These are phyloP conservation scores for Apiotrichum mycotoxinovorans DNA, from an alignment of 1,284 basidiomycete species.

Conservation along the genomic window DNA sequence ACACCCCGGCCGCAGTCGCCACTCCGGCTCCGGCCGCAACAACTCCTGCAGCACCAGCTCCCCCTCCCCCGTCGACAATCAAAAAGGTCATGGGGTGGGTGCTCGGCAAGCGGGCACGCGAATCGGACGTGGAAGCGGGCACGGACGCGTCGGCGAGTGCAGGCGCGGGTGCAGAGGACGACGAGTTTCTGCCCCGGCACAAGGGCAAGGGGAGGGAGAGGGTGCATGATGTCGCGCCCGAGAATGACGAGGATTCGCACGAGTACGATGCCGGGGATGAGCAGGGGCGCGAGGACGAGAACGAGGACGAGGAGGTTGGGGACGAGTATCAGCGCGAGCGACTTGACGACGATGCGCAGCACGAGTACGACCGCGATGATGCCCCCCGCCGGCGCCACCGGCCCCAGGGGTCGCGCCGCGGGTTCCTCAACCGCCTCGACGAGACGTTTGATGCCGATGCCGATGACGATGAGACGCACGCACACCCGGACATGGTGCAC, in stretches of 20 bases:
- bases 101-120: neutral
- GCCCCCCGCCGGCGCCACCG: no score
- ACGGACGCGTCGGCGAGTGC: neutral
- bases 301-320: neutral
- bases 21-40: no score
- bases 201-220: neutral
- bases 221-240: neutral
- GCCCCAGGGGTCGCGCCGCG: neutral
- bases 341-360: neutral
- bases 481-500: conserved; percentile 9
- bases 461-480: conserved; percentile 1
- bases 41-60: no score
- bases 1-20: no score
- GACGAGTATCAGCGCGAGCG: neutral
- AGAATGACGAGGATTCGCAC: neutral
- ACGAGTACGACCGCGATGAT: no score
- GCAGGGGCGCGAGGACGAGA: neutral
- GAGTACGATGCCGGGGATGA: neutral
- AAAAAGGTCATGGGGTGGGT: conserved; percentile 15
- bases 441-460: conserved; percentile 7
- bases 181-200: no score
- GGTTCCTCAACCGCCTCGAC: conserved; percentile 1
- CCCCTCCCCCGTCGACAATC: conserved; percentile 8
- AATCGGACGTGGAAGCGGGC: neutral
- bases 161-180: neutral